Conservation (phyloP, 2,329 filamentous ascomycete species). For the Aspergillus awamori region DNA sequence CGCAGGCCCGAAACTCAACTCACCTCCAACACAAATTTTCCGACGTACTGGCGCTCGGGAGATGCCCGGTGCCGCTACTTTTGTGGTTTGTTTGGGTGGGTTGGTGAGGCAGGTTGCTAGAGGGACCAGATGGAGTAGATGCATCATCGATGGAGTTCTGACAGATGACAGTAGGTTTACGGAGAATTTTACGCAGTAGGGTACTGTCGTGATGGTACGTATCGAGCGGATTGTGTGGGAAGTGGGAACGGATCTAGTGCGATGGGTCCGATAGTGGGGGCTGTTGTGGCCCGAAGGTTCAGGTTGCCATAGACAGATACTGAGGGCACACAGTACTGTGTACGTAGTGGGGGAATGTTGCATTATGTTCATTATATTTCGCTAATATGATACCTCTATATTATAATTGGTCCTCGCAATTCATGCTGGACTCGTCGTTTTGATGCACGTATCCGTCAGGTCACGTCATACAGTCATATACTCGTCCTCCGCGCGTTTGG, state of each 20-base stretch:
- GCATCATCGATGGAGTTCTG: background rate
- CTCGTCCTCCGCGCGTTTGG: constrained; percentile 40
- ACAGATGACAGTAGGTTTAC: background rate
- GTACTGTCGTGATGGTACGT: too few relatives aligned
- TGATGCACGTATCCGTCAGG: background rate
- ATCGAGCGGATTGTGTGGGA: too few relatives aligned
- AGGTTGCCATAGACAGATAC: background rate
- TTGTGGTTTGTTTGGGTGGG: background rate
- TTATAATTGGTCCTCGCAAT: background rate
- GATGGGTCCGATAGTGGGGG: background rate
- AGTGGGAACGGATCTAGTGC: background rate
- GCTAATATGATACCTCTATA: background rate
- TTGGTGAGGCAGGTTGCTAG: background rate
- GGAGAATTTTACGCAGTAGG: background rate
- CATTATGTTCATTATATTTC: background rate
- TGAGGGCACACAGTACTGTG: too few relatives aligned
- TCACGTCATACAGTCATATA: constrained; percentile 42
- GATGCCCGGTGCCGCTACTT: background rate
- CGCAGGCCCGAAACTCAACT: constrained; percentile 4
- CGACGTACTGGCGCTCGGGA: background rate
- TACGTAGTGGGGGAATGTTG: background rate
- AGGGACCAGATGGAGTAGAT: background rate
- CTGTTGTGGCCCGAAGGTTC: background rate
- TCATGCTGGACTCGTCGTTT: background rate
- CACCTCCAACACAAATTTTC: background rate